Percentiles rank a stretch among this genome's conserved stretches.
phyloP scores from a whole-genome alignment of 192 early-diverging fungal species.

The Irineochytrium annulatum region DNA sequence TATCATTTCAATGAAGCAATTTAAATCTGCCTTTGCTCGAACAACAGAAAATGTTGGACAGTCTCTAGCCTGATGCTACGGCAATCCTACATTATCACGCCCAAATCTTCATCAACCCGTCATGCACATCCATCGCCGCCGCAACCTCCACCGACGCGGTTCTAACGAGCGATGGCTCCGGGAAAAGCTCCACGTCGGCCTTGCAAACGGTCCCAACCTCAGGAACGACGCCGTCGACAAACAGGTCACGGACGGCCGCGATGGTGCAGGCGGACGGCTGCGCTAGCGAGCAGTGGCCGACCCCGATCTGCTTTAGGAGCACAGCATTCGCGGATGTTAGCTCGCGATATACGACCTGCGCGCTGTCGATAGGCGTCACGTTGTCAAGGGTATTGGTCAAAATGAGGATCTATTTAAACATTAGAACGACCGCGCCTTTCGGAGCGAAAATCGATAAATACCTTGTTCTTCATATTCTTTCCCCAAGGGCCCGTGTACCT shows the following conservation, averaged over 20 bases:
- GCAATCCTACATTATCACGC: too few relatives aligned
- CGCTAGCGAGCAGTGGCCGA: slow-evolving; percentile 35
- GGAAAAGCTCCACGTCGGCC: not conserved
- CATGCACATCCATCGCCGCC: too few relatives aligned
- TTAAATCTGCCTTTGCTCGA: too few relatives aligned
- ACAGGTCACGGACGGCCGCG: slow-evolving; percentile 18
- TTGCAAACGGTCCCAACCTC: not conserved
- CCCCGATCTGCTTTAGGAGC: slow-evolving; percentile 26
- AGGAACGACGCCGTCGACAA: slow-evolving; percentile 2
- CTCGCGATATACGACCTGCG: slow-evolving; percentile 13
- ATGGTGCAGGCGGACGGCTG: slow-evolving; percentile 31
- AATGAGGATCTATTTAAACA: slow-evolving; percentile 1
- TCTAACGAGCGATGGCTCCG: too few relatives aligned
- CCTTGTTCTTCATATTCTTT: slow-evolving; percentile 15
- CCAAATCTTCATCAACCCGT: too few relatives aligned
- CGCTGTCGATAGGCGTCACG: slow-evolving; percentile 35
- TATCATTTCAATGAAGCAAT: too few relatives aligned
- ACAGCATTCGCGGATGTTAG: slow-evolving; percentile 11
- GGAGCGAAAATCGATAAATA: slow-evolving; percentile 3
- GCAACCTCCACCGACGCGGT: too few relatives aligned
- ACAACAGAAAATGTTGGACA: too few relatives aligned
- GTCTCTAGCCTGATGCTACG: too few relatives aligned
- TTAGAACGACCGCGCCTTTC: not conserved
- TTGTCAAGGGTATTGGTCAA: slow-evolving; percentile 35
- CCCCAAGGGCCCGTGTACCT: slow-evolving; percentile 43